phyloP scores from a whole-genome alignment of 1,284 basidiomycete species.

The Marasmius fiardii region DNA sequence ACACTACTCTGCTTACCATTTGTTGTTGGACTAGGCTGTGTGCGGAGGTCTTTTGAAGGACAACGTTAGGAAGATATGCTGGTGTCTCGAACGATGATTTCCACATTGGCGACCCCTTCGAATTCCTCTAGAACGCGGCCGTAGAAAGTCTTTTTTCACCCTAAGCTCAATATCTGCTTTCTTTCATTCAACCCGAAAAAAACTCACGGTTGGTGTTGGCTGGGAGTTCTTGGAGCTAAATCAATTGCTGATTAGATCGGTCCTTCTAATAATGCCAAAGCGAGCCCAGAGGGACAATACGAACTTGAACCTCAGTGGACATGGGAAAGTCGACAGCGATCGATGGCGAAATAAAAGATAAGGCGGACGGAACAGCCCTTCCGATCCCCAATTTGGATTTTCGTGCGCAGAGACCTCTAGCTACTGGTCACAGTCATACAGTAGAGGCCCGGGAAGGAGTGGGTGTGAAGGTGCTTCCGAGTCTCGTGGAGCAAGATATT shows the following conservation, averaged over 20 bases:
- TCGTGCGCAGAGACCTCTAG: too few relatives aligned
- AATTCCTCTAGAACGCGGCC: slow-evolving; percentile 73
- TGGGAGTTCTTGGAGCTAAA: slow-evolving; percentile 77
- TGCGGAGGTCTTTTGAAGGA: too few relatives aligned
- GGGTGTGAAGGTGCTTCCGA: too few relatives aligned
- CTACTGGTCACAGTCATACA: too few relatives aligned
- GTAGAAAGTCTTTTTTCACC: slow-evolving; percentile 52
- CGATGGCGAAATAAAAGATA: too few relatives aligned
- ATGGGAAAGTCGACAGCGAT: slow-evolving; percentile 3
- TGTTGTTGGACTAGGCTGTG: too few relatives aligned
- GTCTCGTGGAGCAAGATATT: too few relatives aligned
- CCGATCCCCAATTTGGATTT: too few relatives aligned
- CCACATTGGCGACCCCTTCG: slow-evolving; percentile 62
- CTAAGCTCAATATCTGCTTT: background rate
- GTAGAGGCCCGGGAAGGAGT: too few relatives aligned
- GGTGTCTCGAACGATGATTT: slow-evolving; percentile 74
- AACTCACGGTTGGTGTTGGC: slow-evolving; percentile 75
- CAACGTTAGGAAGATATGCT: slow-evolving; percentile 34
- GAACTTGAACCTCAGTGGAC: slow-evolving; percentile 14
- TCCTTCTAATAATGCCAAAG: slow-evolving; percentile 1
- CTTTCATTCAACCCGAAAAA: background rate
- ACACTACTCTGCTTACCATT: too few relatives aligned
- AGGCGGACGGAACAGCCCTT: too few relatives aligned
- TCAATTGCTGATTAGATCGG: background rate
- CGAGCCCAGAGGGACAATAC: slow-evolving; percentile 27